Evolutionary conservation across 345 rosid species (phyloP).

Genomic region (Salix caprea): DNA sequence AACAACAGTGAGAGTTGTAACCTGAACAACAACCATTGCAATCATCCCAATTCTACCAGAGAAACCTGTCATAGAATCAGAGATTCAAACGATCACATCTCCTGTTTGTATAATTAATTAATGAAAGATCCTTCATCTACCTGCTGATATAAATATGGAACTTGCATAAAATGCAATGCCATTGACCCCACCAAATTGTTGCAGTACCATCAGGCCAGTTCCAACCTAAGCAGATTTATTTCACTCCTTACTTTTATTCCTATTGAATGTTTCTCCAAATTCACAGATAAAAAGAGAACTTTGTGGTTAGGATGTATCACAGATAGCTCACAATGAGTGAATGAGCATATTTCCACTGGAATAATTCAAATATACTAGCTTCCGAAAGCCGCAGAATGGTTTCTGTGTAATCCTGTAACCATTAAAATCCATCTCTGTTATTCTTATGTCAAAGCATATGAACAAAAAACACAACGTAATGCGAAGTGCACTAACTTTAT

Average conservation of each 20-base stretch:
- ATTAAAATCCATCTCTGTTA: not conserved
- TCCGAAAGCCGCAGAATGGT: slow-evolving; percentile 26
- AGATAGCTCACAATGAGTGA: slow-evolving; percentile 32
- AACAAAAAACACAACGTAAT: too few relatives aligned
- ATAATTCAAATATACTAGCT: slow-evolving; percentile 33
- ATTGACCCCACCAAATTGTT: slow-evolving; percentile 74
- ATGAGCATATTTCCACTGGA: slow-evolving; percentile 39
- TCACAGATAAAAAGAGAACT: not conserved
- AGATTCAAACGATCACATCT: not conserved
- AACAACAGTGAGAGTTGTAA: slow-evolving; percentile 11
- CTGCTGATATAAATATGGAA: slow-evolving; percentile 40
- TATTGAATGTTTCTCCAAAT: not conserved
- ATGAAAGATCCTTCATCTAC: slow-evolving; percentile 13
- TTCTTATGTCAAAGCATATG: not conserved
- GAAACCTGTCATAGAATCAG: slow-evolving; percentile 45
- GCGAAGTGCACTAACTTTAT: not conserved
- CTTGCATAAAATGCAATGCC: slow-evolving; percentile 38
- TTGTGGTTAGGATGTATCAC: not conserved
- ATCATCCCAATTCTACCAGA: slow-evolving; percentile 64
- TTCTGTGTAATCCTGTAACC: slow-evolving; percentile 36
- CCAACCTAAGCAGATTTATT: slow-evolving; percentile 41
- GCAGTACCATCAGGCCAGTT: slow-evolving; percentile 72
- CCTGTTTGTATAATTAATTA: not conserved
- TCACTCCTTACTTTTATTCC: too few relatives aligned
- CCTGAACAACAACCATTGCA: slow-evolving; percentile 76